Evolutionary conservation across 1,284 basidiomycete genomes (phyloP), one percentile per base, ranked within the genome.

Genomic region (Trametes sp.): DNA sequence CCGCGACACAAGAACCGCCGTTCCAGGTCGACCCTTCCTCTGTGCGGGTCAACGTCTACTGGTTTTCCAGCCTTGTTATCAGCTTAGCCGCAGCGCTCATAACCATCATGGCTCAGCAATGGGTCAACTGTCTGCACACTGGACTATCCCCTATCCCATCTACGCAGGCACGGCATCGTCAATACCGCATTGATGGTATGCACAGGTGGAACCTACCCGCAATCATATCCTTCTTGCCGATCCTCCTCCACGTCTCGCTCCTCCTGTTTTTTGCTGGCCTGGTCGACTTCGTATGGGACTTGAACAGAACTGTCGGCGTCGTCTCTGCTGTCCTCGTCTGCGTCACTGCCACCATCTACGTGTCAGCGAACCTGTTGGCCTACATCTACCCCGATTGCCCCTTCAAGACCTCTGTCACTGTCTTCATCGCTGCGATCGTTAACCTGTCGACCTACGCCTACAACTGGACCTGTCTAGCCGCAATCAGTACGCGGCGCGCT

Each of bases 241-340:
- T 62, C n/a, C 54, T 68, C 8, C 66, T 68, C 13, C 64, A 68
- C 41, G 36, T 65, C 21, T 26, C 62, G 4, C 50, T 68, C 2
- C 46, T 68, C 3, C 55, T 68, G 2, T 68, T 65, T 49, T 64
- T 68, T 35, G 57, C 54, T 9, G 66, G 63, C n/a, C 63, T 68
- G 1, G 49, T 63, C 24, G 63, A 68, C 19, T 65, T 65, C 35
- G 36, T 64, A 11, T 62, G 61, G 64, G 38, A 24, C n/a, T 10
- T 64, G 13, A 63, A 63, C 21, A 19, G 10, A 4, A 28, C n/a
- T 42, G 46, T 63, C 14, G 63, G 56, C 1, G 45, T 54, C 2
- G 51, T 62, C 0, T 51, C 61, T 13, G 46, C 59, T 6, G 36
- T 51, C 14, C 54, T 67, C 6, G 61, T 62, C 4, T 29, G 50